phyloP scores from a whole-genome alignment of 495 filamentous ascomycete species.

The Talaromyces borbonicus region DNA sequence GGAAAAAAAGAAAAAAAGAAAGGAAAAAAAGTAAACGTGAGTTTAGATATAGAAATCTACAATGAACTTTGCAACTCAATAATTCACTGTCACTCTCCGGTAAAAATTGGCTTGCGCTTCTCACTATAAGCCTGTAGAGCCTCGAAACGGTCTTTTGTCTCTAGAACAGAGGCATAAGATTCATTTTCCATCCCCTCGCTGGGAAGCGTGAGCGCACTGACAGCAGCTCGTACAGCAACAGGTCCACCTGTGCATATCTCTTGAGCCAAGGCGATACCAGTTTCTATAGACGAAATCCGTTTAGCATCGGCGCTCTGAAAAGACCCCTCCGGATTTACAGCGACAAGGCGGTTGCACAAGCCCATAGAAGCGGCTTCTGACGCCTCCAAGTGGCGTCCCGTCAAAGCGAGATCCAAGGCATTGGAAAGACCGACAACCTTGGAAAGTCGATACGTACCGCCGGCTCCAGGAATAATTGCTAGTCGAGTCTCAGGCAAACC shows the following conservation, averaged over 20 bases:
- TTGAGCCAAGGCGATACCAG: constrained; percentile 64
- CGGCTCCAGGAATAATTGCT: constrained; percentile 89
- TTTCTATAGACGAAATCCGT: constrained; percentile 52
- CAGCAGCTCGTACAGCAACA: constrained; percentile 59
- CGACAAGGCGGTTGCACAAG: constrained; percentile 73
- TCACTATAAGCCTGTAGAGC: constrained; percentile 77
- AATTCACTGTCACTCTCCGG: no score
- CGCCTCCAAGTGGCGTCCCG: constrained; percentile 66
- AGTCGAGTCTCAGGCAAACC: constrained; percentile 84
- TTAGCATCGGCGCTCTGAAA: constrained; percentile 45
- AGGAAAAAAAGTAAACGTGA: no score
- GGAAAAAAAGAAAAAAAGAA: no score
- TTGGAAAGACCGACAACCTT: constrained; percentile 59
- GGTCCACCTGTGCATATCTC: constrained; percentile 85
- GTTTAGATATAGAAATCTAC: no score
- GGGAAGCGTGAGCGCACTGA: constrained; percentile 67
- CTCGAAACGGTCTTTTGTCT: constrained; percentile 72
- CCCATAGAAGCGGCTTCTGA: constrained; percentile 76
- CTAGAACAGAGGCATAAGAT: no score
- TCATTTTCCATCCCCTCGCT: no score
- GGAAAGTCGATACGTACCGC: constrained; percentile 83
- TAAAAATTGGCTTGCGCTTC: constrained; percentile 90
- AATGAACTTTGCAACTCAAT: no score
- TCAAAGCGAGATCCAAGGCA: constrained; percentile 76
- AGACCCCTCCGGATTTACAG: constrained; percentile 45